Conservation (phyloP, 108 stramenopile genomes). For the Parmales sp. region DNA sequence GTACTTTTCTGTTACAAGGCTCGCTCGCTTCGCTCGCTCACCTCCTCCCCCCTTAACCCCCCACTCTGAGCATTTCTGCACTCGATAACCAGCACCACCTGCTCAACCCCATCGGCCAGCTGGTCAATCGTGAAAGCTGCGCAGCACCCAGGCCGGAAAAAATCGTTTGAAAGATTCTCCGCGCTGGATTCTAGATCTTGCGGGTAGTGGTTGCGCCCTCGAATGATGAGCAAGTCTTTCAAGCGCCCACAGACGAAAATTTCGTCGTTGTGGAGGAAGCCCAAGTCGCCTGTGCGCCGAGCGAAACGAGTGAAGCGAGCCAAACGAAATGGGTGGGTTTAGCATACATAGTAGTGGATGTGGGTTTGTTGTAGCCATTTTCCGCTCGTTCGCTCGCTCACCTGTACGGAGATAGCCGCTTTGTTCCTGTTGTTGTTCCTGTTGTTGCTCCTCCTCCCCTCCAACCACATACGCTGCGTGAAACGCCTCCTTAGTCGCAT, state of each 20-base stretch:
- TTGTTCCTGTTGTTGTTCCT: too few species aligned
- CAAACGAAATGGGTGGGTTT: too few species aligned
- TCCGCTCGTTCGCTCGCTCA: too few species aligned
- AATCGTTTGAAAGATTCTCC: slow-evolving; percentile 30
- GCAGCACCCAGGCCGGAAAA: slow-evolving; percentile 84
- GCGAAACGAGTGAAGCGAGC: too few species aligned
- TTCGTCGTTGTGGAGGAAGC: slow-evolving; percentile 83
- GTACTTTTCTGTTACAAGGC: too few species aligned
- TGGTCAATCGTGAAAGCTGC: slow-evolving; percentile 81
- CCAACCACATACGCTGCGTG: slow-evolving; percentile 9
- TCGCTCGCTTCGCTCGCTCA: too few species aligned
- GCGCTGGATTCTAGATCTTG: slow-evolving; percentile 96
- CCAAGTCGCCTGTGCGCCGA: slow-evolving; percentile 96
- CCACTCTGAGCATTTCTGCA: slow-evolving; percentile 47
- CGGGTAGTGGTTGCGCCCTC: slow-evolving; percentile 96
- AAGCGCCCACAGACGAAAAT: slow-evolving; percentile 77
- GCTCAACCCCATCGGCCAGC: slow-evolving; percentile 43
- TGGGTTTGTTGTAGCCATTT: too few species aligned
- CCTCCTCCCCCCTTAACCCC: slow-evolving; percentile 17
- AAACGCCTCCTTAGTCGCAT: slow-evolving; percentile 25
- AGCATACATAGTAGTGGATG: too few species aligned
- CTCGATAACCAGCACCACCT: slow-evolving; percentile 71
- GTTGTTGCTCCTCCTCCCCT: not conserved
- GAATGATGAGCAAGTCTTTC: slow-evolving; percentile 94
- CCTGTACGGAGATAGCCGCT: not conserved